Conservation (phyloP, 2,329 filamentous ascomycete species). For the Phyllosticta citriasiana region DNA sequence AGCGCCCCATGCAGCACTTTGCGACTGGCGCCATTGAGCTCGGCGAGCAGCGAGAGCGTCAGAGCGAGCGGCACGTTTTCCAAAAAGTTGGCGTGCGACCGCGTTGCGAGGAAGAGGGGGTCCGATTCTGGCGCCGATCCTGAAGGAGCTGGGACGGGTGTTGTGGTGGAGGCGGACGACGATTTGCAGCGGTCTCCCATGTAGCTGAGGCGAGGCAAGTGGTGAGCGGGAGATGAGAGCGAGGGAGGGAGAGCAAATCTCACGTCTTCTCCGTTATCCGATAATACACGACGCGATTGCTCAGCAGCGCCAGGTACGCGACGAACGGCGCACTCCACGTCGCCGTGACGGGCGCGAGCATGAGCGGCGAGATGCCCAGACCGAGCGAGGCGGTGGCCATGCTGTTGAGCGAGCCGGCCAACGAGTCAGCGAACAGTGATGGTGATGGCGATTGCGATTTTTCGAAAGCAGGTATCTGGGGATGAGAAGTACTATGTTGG, state of each 20-base stretch:
- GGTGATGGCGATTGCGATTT: not conserved
- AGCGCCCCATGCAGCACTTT: constrained; percentile 29
- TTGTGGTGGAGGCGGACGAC: not conserved
- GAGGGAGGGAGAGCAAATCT: constrained; percentile 12
- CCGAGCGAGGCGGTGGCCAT: constrained; percentile 17
- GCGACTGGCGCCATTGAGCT: constrained; percentile 35
- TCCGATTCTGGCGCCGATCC: not conserved
- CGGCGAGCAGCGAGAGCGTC: constrained; percentile 29
- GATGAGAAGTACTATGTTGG: no score
- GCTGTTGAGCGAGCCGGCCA: not conserved
- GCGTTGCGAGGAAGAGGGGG: constrained; percentile 25
- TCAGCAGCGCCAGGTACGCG: constrained; percentile 33
- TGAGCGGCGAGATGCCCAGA: constrained; percentile 22
- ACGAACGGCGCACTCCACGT: constrained; percentile 33
- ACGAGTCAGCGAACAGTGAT: not conserved
- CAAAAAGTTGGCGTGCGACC: constrained; percentile 33
- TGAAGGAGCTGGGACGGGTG: not conserved
- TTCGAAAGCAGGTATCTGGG: no score
- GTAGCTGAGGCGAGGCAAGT: constrained; percentile 12
- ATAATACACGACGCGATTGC: constrained; percentile 27
- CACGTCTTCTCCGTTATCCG: constrained; percentile 25
- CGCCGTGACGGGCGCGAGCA: constrained; percentile 27
- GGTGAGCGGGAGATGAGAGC: not conserved
- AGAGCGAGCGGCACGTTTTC: constrained; percentile 36
- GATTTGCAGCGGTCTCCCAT: constrained; percentile 18